Evolutionary conservation across 495 filamentous ascomycete species (phyloP).

Genomic region (Trichoderma reesei): DNA sequence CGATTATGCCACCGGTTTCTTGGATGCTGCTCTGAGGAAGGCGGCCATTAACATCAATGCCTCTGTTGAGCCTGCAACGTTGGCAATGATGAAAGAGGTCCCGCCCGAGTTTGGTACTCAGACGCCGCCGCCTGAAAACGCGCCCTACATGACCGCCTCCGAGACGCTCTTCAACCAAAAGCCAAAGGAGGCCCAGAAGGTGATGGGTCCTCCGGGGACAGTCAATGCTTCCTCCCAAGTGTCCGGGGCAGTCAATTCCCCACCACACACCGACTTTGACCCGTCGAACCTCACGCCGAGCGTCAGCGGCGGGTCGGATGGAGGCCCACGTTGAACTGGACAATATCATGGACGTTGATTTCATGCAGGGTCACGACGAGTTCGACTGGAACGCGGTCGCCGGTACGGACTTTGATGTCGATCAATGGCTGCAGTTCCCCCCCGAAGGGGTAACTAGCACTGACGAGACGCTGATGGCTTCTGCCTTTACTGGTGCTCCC

Average conservation of each 20-base stretch:
- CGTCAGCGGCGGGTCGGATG: slow-evolving; percentile 20
- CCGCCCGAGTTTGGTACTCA: slow-evolving; percentile 1
- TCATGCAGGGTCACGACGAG: slow-evolving; percentile 21
- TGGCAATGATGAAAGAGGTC: slow-evolving; percentile 8
- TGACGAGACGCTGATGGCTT: slow-evolving; percentile 18
- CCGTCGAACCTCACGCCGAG: slow-evolving; percentile 19
- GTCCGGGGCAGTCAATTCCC: slow-evolving; percentile 16
- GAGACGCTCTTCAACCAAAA: slow-evolving; percentile 20
- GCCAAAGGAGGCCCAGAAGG: background rate
- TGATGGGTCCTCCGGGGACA: slow-evolving; percentile 12
- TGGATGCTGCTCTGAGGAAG: slow-evolving; percentile 75
- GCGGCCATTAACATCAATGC: slow-evolving; percentile 49
- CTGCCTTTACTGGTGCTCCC: background rate
- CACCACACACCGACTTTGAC: slow-evolving; percentile 24
- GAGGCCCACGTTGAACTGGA: slow-evolving; percentile 12
- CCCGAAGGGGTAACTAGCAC: slow-evolving; percentile 19
- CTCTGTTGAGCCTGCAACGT: background rate
- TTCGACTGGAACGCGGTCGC: slow-evolving; percentile 31
- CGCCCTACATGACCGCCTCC: slow-evolving; percentile 23
- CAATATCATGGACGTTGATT: slow-evolving; percentile 21
- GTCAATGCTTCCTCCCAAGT: slow-evolving; percentile 10
- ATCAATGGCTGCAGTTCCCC: slow-evolving; percentile 36
- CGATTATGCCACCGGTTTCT: slow-evolving; percentile 75
- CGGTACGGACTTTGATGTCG: slow-evolving; percentile 31
- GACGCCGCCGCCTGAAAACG: slow-evolving; percentile 35